Base-by-base conservation (phyloP, 495 filamentous ascomycete genomes). In the Cercophora samala region DNA sequence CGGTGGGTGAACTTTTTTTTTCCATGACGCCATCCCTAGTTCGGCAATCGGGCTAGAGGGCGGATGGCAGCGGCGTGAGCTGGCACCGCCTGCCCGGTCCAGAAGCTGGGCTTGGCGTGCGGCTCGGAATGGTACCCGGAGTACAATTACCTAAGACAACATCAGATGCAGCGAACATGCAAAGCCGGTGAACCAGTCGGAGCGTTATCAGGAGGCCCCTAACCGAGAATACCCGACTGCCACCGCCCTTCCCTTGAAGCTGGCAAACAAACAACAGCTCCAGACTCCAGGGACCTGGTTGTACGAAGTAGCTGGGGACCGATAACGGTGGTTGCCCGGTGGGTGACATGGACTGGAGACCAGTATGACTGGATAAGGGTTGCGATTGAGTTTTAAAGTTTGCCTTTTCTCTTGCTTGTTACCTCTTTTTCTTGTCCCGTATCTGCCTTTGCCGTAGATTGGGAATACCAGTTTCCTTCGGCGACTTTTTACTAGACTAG, bases 1-100 rank as follows among this genome's bases (percentile, higher is more conserved):
- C 37, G 15, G 37, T 46, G 66, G 70, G 70, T 69, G 67, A 53
- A 25, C 62, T 64, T 51, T 63, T 29, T 51, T 63, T 29, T 13
- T 24, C 15, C 11, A 23, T 25, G 55, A 32, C 54, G 64, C 52
- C 58, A 56, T n/a, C 22, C 53, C 13, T 19, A 21, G 37, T 18
- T 62, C 60, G 37, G 37, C 37, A 46, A 46, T 46, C 37, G 37
- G 37, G 37, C 37, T 46, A 3, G 37, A 46, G 15, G 26, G 26
- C 26, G 26, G 26, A 29, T 29, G 15, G 13, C 37, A 46, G 37
- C 37, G 37, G 37, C 37, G 37, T 13, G 26, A 29, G 26, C 26
- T 46, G 37, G 37, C 37, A 46, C 37, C 37, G 37, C 37, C 37
- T 46, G 37, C 37, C 37, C 9, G 37, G 26, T 6, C 4, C 26